Conservation (phyloP, 345 rosid genomes). For the Toxicodendron radicans region DNA sequence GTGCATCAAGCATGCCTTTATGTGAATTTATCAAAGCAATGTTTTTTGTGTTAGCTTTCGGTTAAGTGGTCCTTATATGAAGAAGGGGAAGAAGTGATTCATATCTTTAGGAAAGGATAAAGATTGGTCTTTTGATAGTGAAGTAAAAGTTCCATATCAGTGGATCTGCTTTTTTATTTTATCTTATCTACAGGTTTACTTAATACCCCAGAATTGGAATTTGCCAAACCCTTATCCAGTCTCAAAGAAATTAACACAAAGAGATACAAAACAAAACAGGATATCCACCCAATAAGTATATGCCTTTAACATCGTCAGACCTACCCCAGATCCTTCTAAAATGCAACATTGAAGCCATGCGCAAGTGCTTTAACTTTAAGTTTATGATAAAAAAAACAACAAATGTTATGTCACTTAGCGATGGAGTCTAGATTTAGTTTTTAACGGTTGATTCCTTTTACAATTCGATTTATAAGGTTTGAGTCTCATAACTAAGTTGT, state of each 20-base stretch:
- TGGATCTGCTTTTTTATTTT: not conserved
- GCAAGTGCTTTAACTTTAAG: too few species aligned
- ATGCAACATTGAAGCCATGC: too few species aligned
- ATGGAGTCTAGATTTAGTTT: too few species aligned
- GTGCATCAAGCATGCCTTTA: not conserved
- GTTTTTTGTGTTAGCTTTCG: conserved; percentile 1
- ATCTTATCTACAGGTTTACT: not conserved
- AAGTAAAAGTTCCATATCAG: not conserved
- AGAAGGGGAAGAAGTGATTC: not conserved
- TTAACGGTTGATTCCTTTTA: too few species aligned
- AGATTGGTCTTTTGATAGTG: not conserved
- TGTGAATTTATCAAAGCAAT: not conserved
- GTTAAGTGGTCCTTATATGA: conserved; percentile 8
- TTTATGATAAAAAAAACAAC: too few species aligned
- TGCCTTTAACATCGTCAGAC: too few species aligned
- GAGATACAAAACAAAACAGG: not conserved
- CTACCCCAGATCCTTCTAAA: too few species aligned
- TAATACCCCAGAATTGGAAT: not conserved
- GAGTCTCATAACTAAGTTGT: too few species aligned
- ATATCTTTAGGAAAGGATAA: not conserved
- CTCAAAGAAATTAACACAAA: too few species aligned
- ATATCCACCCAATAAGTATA: not conserved
- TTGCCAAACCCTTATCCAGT: not conserved
- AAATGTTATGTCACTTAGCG: too few species aligned
- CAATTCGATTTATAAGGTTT: too few species aligned